Evolutionary conservation across 1,284 basidiomycete species (phyloP), one percentile per base, ranked within the genome.

Genomic region (Cutaneotrichosporon sp.): DNA sequence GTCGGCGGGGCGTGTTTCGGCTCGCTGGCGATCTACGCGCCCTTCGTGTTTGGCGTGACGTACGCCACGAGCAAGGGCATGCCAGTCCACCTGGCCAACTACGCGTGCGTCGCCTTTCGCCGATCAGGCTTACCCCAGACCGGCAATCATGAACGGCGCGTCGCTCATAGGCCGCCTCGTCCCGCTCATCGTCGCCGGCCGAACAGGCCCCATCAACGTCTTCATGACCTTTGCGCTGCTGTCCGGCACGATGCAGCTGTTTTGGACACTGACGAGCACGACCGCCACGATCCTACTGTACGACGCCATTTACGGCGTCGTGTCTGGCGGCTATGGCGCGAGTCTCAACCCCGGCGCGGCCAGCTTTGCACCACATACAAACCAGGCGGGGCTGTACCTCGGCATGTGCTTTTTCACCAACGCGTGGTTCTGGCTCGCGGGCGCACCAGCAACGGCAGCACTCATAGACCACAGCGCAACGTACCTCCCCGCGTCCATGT

Each of bases 371-470:
- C 63, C 65, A 3, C 46, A 63, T 36, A 56, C 65, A 1, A 59
- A 66, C 48, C 64, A 67, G 43, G 52, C 56, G 0, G 66, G 68
- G 39, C 49, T 59, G 23, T 68, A 69, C 42, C 61, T 69, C 33
- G 67, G 67, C 49, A 69, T 69, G 67, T 58, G 55, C 40, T 66
- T 66, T 52, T 68, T 66, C 50, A 57, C 54, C 17, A 65, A 56
- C 4, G 55, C 62, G 5, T 69, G 60, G 56, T 66, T 65, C 60
- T 66, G 65, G 65, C 52, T 67, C 10, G 59, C 62, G 1, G 66
- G 66, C 3, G 62, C 62, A 8, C 68, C 68, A 2, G 60, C 62
- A 30, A 63, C 60, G 3, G 68, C 66, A 2, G 60, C 59, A 3
- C 48, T 69, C 13, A 68, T 66, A 40, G 50, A 60, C 38, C 52